phyloP scores from a whole-genome alignment of 225 moss, liverwort and hornwort species.

The Marchantia polymorpha region DNA sequence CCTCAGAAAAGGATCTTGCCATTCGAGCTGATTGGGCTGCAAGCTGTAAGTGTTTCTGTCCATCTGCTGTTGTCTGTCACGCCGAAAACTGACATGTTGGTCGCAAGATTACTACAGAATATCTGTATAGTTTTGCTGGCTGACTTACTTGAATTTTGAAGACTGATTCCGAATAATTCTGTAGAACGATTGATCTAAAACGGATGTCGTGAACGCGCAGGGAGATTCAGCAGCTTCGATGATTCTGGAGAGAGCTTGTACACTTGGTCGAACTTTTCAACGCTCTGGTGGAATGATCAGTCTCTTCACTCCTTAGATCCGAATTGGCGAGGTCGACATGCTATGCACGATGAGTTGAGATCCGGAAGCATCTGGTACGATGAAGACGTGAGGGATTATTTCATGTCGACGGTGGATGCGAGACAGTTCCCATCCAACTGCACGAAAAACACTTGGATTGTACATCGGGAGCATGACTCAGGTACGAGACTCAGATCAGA shows the following conservation, averaged over 20 bases:
- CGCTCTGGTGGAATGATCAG: constrained; percentile 13
- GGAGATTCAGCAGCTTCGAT: not conserved
- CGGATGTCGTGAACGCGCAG: not conserved
- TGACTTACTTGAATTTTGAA: not conserved
- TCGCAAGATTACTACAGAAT: not conserved
- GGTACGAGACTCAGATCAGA: constrained; percentile 4
- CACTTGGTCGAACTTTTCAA: constrained; percentile 25
- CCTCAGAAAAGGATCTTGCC: not conserved
- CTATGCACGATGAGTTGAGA: constrained; percentile 11
- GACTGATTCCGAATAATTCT: not conserved
- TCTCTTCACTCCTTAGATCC: constrained; percentile 3
- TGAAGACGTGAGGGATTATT: constrained; percentile 15
- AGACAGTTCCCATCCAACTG: constrained; percentile 29
- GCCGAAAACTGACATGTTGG: too few relatives aligned
- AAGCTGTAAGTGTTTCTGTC: not conserved
- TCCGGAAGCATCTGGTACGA: constrained; percentile 27
- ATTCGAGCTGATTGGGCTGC: not conserved
- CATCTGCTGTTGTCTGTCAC: not conserved
- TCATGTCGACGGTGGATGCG: constrained; percentile 17
- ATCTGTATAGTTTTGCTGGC: not conserved
- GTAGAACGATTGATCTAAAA: not conserved
- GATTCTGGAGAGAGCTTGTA: not conserved
- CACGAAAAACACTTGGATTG: constrained; percentile 28
- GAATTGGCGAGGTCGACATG: constrained; percentile 28
- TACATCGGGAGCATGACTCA: constrained; percentile 28